Evolutionary conservation across 2,329 filamentous ascomycete genomes (phyloP).

Genomic region (Cordyceps fumosorosea): DNA sequence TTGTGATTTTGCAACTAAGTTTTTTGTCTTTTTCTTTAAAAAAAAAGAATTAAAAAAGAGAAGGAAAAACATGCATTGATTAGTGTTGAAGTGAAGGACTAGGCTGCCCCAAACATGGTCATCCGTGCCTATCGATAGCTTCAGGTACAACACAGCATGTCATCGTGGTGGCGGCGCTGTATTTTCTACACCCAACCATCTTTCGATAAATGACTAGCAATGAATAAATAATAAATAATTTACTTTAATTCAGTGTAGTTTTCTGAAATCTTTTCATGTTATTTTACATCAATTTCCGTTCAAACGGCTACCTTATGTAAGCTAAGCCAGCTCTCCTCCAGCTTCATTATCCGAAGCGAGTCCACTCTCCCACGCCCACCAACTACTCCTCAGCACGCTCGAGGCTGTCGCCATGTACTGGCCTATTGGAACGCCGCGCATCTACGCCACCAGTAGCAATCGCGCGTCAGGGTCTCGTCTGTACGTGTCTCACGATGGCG

Average conservation of each 20-base stretch:
- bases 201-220: too few species aligned
- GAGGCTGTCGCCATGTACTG: slow-evolving; percentile 66
- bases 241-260: background rate
- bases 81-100: too few species aligned
- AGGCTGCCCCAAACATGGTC: too few species aligned
- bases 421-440: slow-evolving; percentile 77
- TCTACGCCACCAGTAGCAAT: slow-evolving; percentile 71
- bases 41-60: too few species aligned
- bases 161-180: too few species aligned
- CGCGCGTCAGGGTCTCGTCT: slow-evolving; percentile 44
- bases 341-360: background rate
- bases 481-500: slow-evolving; percentile 56
- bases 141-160: too few species aligned
- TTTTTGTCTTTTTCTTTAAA: too few species aligned
- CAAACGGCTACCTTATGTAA: slow-evolving; percentile 4
- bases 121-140: too few species aligned
- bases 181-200: too few species aligned
- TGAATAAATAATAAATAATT: background rate
- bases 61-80: too few species aligned
- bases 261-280: background rate
- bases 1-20: too few species aligned
- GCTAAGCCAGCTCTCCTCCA: background rate
- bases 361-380: background rate
- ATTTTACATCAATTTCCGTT: background rate
- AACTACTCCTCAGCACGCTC: slow-evolving; percentile 2